A percentile compares a stretch with the other conserved stretches of the same genome.
phyloP scores from a whole-genome alignment of 2,329 filamentous ascomycete species.

The Penicillium sp. region DNA sequence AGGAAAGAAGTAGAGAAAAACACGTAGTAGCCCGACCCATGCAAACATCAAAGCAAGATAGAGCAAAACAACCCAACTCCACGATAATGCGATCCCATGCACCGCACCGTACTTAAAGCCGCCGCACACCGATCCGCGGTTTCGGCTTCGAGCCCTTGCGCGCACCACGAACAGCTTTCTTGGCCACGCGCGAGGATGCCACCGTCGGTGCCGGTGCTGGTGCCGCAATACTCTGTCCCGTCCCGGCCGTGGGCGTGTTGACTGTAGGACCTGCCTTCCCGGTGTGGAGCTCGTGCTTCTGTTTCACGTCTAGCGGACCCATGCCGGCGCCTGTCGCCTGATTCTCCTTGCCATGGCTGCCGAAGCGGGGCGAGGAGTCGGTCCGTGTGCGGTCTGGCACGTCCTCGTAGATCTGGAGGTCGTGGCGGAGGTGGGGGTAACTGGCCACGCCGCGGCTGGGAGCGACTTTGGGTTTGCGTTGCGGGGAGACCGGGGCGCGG shows the following conservation, averaged over 20 bases:
- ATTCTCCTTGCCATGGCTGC: conserved; percentile 28
- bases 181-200: conserved; percentile 17
- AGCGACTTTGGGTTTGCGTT: conserved; percentile 37
- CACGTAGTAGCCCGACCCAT: too few species aligned
- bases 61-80: background rate
- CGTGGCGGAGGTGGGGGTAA: conserved; percentile 25
- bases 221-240: background rate
- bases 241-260: background rate
- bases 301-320: conserved; percentile 12
- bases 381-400: conserved; percentile 17
- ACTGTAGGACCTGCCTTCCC: conserved; percentile 3
- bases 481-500: conserved; percentile 23
- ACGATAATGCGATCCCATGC: background rate
- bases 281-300: conserved; percentile 8
- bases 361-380: conserved; percentile 16
- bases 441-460: conserved; percentile 25
- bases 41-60: too few species aligned
- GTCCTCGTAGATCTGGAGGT: conserved; percentile 36
- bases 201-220: conserved; percentile 6
- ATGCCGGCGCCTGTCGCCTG: conserved; percentile 10
- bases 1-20: too few species aligned
- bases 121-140: conserved; percentile 36
- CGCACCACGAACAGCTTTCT: conserved; percentile 18
- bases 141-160: conserved; percentile 34
- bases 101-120: conserved; percentile 24